Base-by-base conservation (phyloP, 2,329 filamentous ascomycete genomes). In the Ophiostoma pallidulum region DNA sequence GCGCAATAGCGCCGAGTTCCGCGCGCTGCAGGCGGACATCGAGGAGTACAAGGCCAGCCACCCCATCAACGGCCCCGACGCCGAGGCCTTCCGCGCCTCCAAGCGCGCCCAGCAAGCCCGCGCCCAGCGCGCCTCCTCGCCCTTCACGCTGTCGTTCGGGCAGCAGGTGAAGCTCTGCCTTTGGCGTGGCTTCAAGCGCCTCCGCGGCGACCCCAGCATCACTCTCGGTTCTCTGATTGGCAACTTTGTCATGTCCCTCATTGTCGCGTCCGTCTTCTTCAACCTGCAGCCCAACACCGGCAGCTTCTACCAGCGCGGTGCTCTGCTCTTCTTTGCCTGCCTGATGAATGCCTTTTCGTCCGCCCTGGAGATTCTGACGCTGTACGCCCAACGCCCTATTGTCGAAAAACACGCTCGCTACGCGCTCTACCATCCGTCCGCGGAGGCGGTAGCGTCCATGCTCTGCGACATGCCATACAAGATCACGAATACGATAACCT, bases 391-490 rank as follows among this genome's bases (percentile, higher is more conserved):
- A 75, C 83, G 90, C 32, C 84, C 86, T 1, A 94, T 95, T 57
- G 87, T 96, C 51, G 88, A 95, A 61, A 95, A 95, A 62, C 90
- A 96, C 57, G 69, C 75, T 48, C 80, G 84, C 49, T 95, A 94
- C 61, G 88, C 89, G 16, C 73, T 95, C 16, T 94, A 95, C 58
- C 90, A 94, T 59, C 88, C 90, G 0, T 89, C 84, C 9, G 84
- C 88, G 14, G 89, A 96, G 71, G 86, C 88, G n/a, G 74, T 87
- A 50, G 80, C 86, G 0, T 92, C 86, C 9, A 92, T 94, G 83
- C 65, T 95, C 26, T 84, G 78, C 53, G 90, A 96, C 57, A 67
- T 94, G 66, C 90, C 90, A 0, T 87, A 87, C 65, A 94, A 92
- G 64, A 65, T 94, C 8, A 32, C 65, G n/a, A 90, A 90, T 57